These are phyloP conservation scores for Cutaneotrichosporon sp. DNA, from an alignment of 1,284 basidiomycete species.

Conservation along the genomic window DNA sequence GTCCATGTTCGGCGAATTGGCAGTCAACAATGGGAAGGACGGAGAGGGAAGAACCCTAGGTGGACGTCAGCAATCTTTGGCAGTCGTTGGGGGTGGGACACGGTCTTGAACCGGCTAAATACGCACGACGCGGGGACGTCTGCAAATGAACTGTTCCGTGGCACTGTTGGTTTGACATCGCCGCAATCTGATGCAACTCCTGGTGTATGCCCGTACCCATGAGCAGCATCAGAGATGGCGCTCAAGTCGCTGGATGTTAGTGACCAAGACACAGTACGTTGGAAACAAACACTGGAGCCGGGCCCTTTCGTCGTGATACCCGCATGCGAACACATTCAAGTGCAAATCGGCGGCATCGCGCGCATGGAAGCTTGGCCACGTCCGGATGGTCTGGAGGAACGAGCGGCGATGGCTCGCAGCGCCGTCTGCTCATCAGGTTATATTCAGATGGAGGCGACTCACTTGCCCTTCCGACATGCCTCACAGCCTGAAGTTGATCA, in stretches of 20 bases:
- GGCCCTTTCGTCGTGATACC: slow-evolving; percentile 34
- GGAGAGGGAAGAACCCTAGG: slow-evolving; percentile 1
- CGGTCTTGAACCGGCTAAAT: too few relatives aligned
- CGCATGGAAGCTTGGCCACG: slow-evolving; percentile 39
- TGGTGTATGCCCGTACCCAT: slow-evolving; percentile 18
- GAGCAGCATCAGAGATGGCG: slow-evolving; percentile 32
- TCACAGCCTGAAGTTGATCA: slow-evolving; percentile 23
- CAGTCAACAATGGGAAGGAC: slow-evolving; percentile 7
- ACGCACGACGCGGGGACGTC: background rate
- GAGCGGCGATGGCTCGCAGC: slow-evolving; percentile 41
- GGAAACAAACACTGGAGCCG: slow-evolving; percentile 30
- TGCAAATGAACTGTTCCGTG: too few relatives aligned
- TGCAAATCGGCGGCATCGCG: slow-evolving; percentile 38
- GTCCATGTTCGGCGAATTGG: slow-evolving; percentile 10
- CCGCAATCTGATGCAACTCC: background rate
- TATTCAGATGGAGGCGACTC: slow-evolving; percentile 4
- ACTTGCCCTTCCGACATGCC: slow-evolving; percentile 36
- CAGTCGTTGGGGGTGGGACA: too few relatives aligned
- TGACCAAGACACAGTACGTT: too few relatives aligned
- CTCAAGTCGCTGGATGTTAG: slow-evolving; percentile 14
- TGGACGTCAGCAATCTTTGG: background rate
- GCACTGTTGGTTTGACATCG: background rate
- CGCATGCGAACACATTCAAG: slow-evolving; percentile 38
- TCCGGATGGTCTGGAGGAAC: slow-evolving; percentile 39
- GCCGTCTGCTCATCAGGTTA: slow-evolving; percentile 31